These are phyloP conservation scores for Fulvia fulva DNA, from an alignment of 2,329 filamentous ascomycete genomes.

Conservation along the genomic window DNA sequence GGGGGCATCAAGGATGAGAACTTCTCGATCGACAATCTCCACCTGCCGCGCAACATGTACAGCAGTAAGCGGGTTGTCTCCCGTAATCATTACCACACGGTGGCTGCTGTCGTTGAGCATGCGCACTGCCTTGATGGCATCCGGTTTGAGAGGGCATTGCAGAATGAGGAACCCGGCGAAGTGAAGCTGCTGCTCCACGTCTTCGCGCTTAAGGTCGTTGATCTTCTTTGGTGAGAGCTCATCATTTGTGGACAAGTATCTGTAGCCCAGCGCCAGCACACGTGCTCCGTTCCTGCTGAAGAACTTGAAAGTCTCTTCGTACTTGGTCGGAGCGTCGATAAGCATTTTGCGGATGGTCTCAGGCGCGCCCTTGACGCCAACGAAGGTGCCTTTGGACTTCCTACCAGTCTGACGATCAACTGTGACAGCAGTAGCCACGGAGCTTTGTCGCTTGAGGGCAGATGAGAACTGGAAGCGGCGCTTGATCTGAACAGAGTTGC, in stretches of 20 bases:
- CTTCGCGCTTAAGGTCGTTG: constrained; percentile 90
- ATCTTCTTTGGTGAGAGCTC: constrained; percentile 81
- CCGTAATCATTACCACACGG: constrained; percentile 98
- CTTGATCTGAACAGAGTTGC: constrained; percentile 86
- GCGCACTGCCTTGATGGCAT: constrained; percentile 86
- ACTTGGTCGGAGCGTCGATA: constrained; percentile 73
- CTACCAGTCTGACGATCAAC: constrained; percentile 68
- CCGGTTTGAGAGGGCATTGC: constrained; percentile 93
- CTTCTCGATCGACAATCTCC: constrained; percentile 94
- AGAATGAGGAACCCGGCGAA: constrained; percentile 96
- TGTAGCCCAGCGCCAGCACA: constrained; percentile 90
- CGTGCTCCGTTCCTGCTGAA: constrained; percentile 94
- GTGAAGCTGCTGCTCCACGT: constrained; percentile 75
- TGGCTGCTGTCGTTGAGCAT: constrained; percentile 99
- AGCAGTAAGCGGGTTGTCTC: constrained; percentile 94
- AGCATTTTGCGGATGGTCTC: constrained; percentile 97
- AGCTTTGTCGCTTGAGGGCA: constrained; percentile 90
- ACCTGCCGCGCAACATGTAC: constrained; percentile 93
- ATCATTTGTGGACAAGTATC: constrained; percentile 75
- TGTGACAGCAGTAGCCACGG: constrained; percentile 76
- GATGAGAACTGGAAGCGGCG: constrained; percentile 98
- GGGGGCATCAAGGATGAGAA: constrained; percentile 89
- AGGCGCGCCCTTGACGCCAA: constrained; percentile 91
- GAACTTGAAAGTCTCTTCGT: constrained; percentile 97
- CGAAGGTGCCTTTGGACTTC: constrained; percentile 81